Base-by-base conservation (phyloP, 1,139 yeast species). In the Taiozyma sp. region DNA sequence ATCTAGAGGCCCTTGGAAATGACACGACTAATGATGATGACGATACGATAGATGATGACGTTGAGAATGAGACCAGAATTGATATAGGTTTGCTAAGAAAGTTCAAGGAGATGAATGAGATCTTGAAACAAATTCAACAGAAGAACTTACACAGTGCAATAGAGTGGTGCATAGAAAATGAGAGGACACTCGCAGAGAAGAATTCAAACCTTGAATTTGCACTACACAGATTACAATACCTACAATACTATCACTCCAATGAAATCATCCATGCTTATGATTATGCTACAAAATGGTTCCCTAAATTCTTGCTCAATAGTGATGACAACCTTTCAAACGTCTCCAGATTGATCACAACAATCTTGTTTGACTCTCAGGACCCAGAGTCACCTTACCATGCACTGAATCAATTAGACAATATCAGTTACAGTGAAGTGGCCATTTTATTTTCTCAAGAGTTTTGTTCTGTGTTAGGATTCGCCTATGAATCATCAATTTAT, bases 401-500 rank as follows among this genome's bases (percentile, higher is more conserved):
- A 1, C 49, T 57, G 19, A 52, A 65, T 14, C 57, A 67, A 30
- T 46, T 60, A 4, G 49, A 60, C 7, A 65, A 68, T 4, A 49
- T 57, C 9, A 54, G 69, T 5, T 78, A 78, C 59, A 75, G 74
- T 40, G 68, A 71, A 43, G 69, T 81, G 22, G 71, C 83, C 8
- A 70, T 75, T 47, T 76, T 82, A 57, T 82, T 89, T 60, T 78
- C 84, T 5, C 77, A 83, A 9, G 89, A 84, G 56, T 89, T 78
- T 60, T 87, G 96, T 62, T 73, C 81, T 13, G 71, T 79, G 48
- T 69, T 84, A 60, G 82, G 83, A 5, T 71, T 87, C 38, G 79
- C 89, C 1, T 81, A 84, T 27, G 88, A 85, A 54, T 85, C 95
- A 0, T 87, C 95, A 0, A 66, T 89, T 36, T 84, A 81, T 65